Base-by-base conservation (phyloP, 1,284 basidiomycete species). In the Cutaneotrichosporon sp. region DNA sequence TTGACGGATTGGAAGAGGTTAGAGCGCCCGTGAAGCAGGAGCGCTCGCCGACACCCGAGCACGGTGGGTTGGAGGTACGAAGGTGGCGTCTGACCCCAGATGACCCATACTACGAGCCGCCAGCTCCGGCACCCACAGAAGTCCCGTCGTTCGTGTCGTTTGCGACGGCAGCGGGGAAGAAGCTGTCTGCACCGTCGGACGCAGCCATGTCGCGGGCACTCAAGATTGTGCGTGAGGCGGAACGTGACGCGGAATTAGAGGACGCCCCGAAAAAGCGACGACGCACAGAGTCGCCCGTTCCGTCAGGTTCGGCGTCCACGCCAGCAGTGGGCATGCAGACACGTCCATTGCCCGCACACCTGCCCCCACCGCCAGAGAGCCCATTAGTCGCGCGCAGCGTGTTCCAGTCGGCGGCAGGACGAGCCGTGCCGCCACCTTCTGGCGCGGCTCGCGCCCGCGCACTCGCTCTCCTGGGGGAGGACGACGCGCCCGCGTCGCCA, bases 131-230 rank as follows among this genome's bases (percentile, higher is more conserved):
- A n/a, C 52, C 51, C 2, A 38, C 49, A 10, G 30, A 47, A 2
- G 58, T 58, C n/a, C 61, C 63, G 12, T 46, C 56, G 1, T 38
- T 55, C 18, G 57, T 63, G 10, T 62, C 63, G 0, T 74, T 73
- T 52, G 49, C 60, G 8, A 71, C 66, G 0, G 70, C 56, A 3
- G 20, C 56, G 45, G 64, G 66, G 1, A 62, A 55, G 14, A 39
- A 37, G 9, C 50, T 70, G 17, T 50, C 60, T 5, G 53, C 59
- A 4, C 71, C 69, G 3, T 66, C 66, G 1, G 58, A 42, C 8
- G 55, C 51, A 20, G 64, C 71, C 4, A 39, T 69, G 37, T 55
- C 52, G 1, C 59, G 56, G 43, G 68, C 65, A 2, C 54, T 51
- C 8, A 59, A 59, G 47, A 45, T 72, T 7, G 58, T 65, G 45